Evolutionary conservation across 108 stramenopile species (phyloP).

Genomic region (Stephanodiscus triporus): DNA sequence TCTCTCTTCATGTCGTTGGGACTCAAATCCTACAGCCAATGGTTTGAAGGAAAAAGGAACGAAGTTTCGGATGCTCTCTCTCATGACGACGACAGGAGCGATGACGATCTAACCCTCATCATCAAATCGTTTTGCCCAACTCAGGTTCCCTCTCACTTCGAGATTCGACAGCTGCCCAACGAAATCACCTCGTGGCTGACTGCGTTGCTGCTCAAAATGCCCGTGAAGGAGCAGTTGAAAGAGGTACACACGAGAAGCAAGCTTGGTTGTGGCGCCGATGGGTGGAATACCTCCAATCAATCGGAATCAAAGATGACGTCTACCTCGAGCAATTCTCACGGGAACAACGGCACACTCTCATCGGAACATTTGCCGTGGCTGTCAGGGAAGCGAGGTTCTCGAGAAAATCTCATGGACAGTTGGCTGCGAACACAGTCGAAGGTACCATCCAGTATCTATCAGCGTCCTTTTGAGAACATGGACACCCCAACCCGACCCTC

Average conservation of each 20-base stretch:
- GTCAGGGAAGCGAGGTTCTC: constrained; percentile 12
- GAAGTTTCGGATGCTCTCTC: not conserved
- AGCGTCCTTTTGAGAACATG: constrained; percentile 22
- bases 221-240: too few species aligned
- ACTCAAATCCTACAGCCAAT: too few species aligned
- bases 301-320: not conserved
- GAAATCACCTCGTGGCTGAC: too few species aligned
- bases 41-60: too few species aligned
- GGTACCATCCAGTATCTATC: constrained; percentile 19
- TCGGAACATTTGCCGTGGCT: constrained; percentile 24
- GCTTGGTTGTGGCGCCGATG: too few species aligned
- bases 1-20: not conserved
- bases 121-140: not conserved
- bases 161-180: too few species aligned
- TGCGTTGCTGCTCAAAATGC: too few species aligned
- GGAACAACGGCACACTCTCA: not conserved
- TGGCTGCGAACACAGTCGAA: constrained; percentile 20
- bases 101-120: not conserved
- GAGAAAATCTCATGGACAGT: constrained; percentile 3
- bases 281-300: not conserved
- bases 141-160: too few species aligned
- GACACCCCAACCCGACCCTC: not conserved
- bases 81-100: not conserved
- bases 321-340: not conserved
- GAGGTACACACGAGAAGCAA: too few species aligned